These are phyloP conservation scores for Keqinozyma sinolaborantium DNA, from an alignment of 1,139 yeast genomes.

Conservation along the genomic window DNA sequence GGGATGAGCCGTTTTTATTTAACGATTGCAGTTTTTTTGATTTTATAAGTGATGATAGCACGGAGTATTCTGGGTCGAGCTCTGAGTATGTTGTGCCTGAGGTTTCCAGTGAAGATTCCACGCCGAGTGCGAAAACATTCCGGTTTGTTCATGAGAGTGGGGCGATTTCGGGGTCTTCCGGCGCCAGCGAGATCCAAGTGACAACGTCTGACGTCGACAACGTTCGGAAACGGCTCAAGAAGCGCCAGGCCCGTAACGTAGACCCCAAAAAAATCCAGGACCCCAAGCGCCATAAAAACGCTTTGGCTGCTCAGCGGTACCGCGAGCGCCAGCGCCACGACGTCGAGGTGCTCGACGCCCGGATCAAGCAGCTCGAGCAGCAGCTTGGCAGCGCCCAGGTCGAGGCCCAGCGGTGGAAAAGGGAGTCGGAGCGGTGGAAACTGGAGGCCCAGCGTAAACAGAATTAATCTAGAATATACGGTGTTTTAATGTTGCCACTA, in stretches of 20 bases:
- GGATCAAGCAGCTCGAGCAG: conserved; percentile 13
- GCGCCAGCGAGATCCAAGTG: too few relatives aligned
- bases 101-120: too few relatives aligned
- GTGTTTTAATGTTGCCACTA: too few relatives aligned
- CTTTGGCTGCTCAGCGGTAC: conserved; percentile 19
- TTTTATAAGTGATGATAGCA: neutral
- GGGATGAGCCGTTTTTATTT: conserved; percentile 2
- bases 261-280: conserved; percentile 1
- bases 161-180: neutral
- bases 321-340: conserved; percentile 15
- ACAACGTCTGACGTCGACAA: conserved; percentile 7
- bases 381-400: conserved; percentile 10
- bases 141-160: conserved; percentile 5
- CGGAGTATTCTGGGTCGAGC: neutral
- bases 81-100: too few relatives aligned
- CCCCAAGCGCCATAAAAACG: conserved; percentile 12
- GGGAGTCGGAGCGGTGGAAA: conserved; percentile 11
- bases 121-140: conserved; percentile 1
- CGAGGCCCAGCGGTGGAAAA: conserved; percentile 17
- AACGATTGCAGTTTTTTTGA: conserved; percentile 1
- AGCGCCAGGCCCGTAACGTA: conserved; percentile 3
- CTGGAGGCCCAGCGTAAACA: too few relatives aligned
- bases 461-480: too few relatives aligned
- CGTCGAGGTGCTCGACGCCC: conserved; percentile 15
- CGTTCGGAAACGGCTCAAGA: conserved; percentile 10